Evolutionary conservation across 2,329 filamentous ascomycete genomes (phyloP).

Genomic region (Emergomyces pasteurianus): DNA sequence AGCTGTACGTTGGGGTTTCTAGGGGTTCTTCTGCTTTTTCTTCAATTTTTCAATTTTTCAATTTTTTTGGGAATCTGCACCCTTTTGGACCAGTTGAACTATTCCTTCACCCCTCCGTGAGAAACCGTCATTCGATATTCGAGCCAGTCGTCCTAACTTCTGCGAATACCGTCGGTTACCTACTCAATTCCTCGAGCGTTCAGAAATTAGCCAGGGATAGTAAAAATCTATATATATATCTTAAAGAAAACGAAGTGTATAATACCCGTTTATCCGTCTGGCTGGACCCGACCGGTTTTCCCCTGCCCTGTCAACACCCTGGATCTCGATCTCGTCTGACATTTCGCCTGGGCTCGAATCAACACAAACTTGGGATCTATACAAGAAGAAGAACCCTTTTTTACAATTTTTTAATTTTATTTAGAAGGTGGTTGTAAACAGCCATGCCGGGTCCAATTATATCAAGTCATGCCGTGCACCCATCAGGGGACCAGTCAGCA

Average conservation of each 20-base stretch:
- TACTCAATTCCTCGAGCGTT: neutral
- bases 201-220: neutral
- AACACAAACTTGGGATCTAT: neutral
- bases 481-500: neutral
- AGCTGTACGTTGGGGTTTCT: neutral
- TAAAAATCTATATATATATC: too few species aligned
- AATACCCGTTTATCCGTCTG: neutral
- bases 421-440: neutral
- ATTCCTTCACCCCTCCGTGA: too few species aligned
- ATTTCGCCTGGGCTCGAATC: neutral
- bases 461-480: constrained; percentile 4
- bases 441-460: constrained; percentile 5
- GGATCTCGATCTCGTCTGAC: neutral
- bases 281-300: neutral
- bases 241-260: neutral
- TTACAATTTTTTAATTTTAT: too few species aligned
- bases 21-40: neutral
- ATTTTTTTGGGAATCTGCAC: neutral
- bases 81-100: neutral
- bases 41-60: too few species aligned
- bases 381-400: too few species aligned
- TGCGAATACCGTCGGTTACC: neutral
- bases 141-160: neutral
- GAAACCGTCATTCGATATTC: neutral
- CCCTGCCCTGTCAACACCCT: neutral